These are phyloP conservation scores for Kluyveromyces marxianus DNA, from an alignment of 1,139 yeast genomes.

Conservation along the genomic window DNA sequence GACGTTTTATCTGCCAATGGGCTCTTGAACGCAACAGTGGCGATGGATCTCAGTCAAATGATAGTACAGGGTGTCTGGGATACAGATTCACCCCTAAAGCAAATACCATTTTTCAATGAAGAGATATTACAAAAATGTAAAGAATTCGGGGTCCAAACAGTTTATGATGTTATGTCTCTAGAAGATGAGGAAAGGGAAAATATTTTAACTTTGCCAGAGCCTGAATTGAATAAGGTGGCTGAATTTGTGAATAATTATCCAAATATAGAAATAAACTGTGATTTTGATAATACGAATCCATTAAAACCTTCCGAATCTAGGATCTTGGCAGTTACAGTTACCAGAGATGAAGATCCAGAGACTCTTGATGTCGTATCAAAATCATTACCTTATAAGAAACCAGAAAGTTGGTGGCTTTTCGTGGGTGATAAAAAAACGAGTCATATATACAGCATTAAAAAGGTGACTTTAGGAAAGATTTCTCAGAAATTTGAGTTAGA, in stretches of 20 bases:
- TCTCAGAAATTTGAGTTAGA: slow-evolving; percentile 46
- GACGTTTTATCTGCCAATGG: slow-evolving; percentile 82
- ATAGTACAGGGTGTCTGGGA: slow-evolving; percentile 83
- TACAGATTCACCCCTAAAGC: slow-evolving; percentile 69
- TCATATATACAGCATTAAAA: slow-evolving; percentile 69
- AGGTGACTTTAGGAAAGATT: slow-evolving; percentile 49
- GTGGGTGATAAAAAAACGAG: slow-evolving; percentile 58
- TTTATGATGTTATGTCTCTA: slow-evolving; percentile 77
- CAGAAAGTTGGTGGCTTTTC: slow-evolving; percentile 85
- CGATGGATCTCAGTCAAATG: slow-evolving; percentile 89
- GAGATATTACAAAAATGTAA: slow-evolving; percentile 53
- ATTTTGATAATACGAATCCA: slow-evolving; percentile 35
- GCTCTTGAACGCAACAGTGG: slow-evolving; percentile 63
- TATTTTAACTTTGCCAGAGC: slow-evolving; percentile 47
- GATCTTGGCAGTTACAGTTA: slow-evolving; percentile 45
- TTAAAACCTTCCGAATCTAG: slow-evolving; percentile 41
- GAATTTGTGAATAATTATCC: slow-evolving; percentile 87
- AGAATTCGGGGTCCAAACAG: slow-evolving; percentile 52
- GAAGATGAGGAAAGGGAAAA: slow-evolving; percentile 73
- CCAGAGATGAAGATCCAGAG: slow-evolving; percentile 73
- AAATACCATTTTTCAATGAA: slow-evolving; percentile 62
- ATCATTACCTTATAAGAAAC: slow-evolving; percentile 48
- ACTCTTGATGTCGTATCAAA: slow-evolving; percentile 52
- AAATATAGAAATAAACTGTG: slow-evolving; percentile 61
- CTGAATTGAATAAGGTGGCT: slow-evolving; percentile 56